Evolutionary conservation across 2,329 filamentous ascomycete genomes (phyloP), one percentile per base, ranked within the genome.

Genomic region (Apiospora phragmitis): DNA sequence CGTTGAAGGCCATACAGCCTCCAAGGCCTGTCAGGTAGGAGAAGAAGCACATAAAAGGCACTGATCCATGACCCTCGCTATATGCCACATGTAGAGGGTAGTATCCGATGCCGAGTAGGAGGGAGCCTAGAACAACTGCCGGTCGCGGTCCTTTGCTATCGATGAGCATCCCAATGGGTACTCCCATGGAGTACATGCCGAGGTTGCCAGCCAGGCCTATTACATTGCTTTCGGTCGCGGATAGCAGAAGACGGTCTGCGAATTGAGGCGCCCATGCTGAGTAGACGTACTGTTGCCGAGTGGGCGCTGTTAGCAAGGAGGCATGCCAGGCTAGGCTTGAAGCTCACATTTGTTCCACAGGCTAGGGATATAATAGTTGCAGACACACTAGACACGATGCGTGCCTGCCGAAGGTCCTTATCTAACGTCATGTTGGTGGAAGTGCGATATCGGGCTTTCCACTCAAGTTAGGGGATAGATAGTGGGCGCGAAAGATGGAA

Each of bases 231-330:
- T 98, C 88, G 3, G 95, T 98, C n/a, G 96, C 92, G 18, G 94
- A 94, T 72, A 98, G 89, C 79, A 92, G 91, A 76, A 99, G 86
- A 76, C 89, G 91, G 77, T 97, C 91, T 67, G 95, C 94, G 79
- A 98, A 98, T 82, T 98, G 95, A 26, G 96, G 96, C 18, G 94
- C 94, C 95, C 96, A 99, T 82, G 95, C 95, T 70, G 94, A 98
- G 83, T 98, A 99, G 79, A 95, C 95, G 89, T 99, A 98, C 94
- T 98, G 79, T 62, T 21, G 70, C 38, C 9, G 24, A 38, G 29
- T 32, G n/a, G 21, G n/a, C 7, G 38, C 29, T 14, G 41, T 18
- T 38, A 47, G 68, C 32, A 5, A 59, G 11, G 55, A 43, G 21
- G n/a, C 38, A 38, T 38, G 21, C 18, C 45, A 68, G 59, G 32